Evolutionary conservation across 164 flowering plant species (phyloP), one percentile per base, ranked within the genome.

Genomic region (Aristolochia contorta): DNA sequence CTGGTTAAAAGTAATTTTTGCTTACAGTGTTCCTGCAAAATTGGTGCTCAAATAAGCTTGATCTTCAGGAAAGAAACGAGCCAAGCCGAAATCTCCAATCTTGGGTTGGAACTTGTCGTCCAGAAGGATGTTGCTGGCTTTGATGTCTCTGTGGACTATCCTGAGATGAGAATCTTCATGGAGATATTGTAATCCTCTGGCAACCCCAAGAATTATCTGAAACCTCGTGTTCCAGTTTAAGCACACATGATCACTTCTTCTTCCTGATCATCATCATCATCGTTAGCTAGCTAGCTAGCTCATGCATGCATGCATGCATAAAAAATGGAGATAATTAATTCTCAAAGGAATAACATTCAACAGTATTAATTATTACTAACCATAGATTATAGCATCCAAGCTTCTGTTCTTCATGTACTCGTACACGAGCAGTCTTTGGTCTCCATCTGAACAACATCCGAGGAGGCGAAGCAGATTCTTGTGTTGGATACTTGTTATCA

Each of bases 401-500:
- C 93, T 86, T 65, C 78, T 61, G 24, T 86, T 86, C 75, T 81
- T 77, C 87, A 86, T 78, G 77, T 78, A 86, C 53, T 86, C 87
- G 21, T 86, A 86, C 16, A 82, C 84, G 6, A 86, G 83, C 2
- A 82, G 69, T 46, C 89, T 67, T 53, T 86, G 84, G 41, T 74
- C 63, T 21, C 89, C 87, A 62, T 84, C 85, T 0, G 86, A 78
- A 77, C 93, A 86, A 59, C 89, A 84, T 18, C 93, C 93, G 18
- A 86, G 65, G 64, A 86, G 87, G 45, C 87, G 79, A 61, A 86
- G 86, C 54, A 86, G 74, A 65, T 86, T 86, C 79, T 82, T 86
- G 74, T 84, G 89, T 62, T 84, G 89, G 54, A 84, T 84, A 67
- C 89, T 84, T 2, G 93, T 86, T 54, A 84, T 84, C 83, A 81